phyloP scores from a whole-genome alignment of 163 green algal species.

The Trebouxiophyceae sp. region DNA sequence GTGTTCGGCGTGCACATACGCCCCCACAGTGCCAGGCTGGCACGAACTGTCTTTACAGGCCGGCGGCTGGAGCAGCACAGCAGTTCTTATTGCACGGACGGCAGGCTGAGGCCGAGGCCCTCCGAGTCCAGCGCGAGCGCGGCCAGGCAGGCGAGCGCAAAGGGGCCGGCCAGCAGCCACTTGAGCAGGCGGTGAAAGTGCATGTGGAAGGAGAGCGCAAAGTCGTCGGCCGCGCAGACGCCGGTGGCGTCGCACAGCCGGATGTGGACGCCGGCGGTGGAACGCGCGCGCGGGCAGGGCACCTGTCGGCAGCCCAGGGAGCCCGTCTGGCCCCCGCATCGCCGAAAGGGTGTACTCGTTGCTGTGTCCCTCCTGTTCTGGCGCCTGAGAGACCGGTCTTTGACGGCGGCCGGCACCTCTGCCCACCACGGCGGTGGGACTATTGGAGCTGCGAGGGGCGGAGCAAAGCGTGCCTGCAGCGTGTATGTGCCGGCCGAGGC shows the following conservation, averaged over 20 bases:
- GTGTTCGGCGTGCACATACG: too few relatives aligned
- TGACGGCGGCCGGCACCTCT: too few relatives aligned
- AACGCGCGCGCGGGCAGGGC: conserved; percentile 61
- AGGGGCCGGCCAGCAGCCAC: conserved; percentile 70
- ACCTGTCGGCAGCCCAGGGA: too few relatives aligned
- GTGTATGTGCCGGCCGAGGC: conserved; percentile 57
- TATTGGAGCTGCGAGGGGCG: too few relatives aligned
- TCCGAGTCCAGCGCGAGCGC: neutral
- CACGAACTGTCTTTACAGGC: too few relatives aligned
- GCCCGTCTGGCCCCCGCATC: too few relatives aligned
- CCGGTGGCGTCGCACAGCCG: conserved; percentile 59
- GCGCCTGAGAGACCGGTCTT: too few relatives aligned
- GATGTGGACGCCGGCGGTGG: conserved; percentile 62
- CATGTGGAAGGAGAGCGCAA: conserved; percentile 90
- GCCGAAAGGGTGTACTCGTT: too few relatives aligned
- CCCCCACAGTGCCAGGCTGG: too few relatives aligned
- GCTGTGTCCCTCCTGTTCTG: too few relatives aligned
- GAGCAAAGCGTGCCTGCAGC: conserved; percentile 22
- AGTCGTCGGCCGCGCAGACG: conserved; percentile 65
- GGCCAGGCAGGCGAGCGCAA: conserved; percentile 17
- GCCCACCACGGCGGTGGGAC: too few relatives aligned
- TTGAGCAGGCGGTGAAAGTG: conserved; percentile 89
- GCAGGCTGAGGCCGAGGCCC: neutral
- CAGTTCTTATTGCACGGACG: neutral
- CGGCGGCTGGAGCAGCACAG: too few relatives aligned